Base-by-base conservation (phyloP, 75 land plant species). In the Pinus albicaulis region DNA sequence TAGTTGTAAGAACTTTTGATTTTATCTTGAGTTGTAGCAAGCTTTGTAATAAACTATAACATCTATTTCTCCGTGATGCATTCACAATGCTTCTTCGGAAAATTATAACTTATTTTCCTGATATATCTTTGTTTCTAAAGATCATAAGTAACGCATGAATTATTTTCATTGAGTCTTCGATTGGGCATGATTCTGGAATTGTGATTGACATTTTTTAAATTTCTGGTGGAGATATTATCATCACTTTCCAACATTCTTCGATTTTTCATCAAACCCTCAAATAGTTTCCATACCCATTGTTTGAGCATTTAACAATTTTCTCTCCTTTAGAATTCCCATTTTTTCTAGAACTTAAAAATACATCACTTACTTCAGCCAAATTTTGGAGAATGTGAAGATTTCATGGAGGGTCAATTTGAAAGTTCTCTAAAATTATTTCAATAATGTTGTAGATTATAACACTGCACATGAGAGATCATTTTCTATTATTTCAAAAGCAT, bases 361-460 rank as follows among this genome's bases (percentile, higher is more conserved):
- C 53, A 68, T 48, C 53, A 48, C 85, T 63, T 57, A 87, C 59
- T 71, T 95, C 96, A 57, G 92, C 88, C 75, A 98, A 81, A 83
- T 98, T 98, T 77, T 95, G 89, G 76, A 91, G 89, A 55, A 92
- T 81, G 85, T 98, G 99, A 56, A 98, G 80, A 63, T 85, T 95
- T 77, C 93, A 84, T 48, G 95, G 79, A 41, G 98, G 98, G 75
- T 98, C 99, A 72, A 98, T 76, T 55, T 90, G 88, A 20, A 98
- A 91, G 79, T 93, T 87, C 73, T 79, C 88, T 59, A 78, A 59
- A 77, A 91, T 84, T 77, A 91, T 68, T 91, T 91, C 55, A 88
- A 77, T 70, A 87, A 17, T 72, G 75, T 73, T 41, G 95, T 56
- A 31, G 98, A 93, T 82, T 98, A 75, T 56, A 82, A 86, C 3